phyloP scores from a whole-genome alignment of 1,139 yeast genomes.

The Scheffersomyces illinoinensis region DNA sequence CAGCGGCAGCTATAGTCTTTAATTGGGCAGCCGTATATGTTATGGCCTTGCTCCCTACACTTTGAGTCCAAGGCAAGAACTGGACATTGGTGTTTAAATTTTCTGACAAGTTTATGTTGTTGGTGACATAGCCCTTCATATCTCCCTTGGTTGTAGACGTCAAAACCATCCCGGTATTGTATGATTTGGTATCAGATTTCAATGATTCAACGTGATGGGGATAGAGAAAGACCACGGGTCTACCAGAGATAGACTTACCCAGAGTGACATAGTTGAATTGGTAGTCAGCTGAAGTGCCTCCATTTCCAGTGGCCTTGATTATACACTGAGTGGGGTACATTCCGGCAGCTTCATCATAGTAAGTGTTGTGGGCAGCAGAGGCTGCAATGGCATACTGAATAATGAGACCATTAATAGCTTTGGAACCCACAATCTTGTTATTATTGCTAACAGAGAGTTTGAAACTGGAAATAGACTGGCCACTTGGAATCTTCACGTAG shows the following conservation, averaged over 20 bases:
- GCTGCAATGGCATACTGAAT: conserved; percentile 58
- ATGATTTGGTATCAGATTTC: conserved; percentile 27
- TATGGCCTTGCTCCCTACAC: conserved; percentile 16
- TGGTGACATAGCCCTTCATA: conserved; percentile 58
- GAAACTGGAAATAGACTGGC: conserved; percentile 17
- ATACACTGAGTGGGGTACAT: conserved; percentile 29
- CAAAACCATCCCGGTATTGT: conserved; percentile 49
- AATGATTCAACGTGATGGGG: conserved; percentile 67
- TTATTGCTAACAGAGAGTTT: conserved; percentile 33
- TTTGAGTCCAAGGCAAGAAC: conserved; percentile 60
- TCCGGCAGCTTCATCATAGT: conserved; percentile 33
- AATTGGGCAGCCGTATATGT: conserved; percentile 54
- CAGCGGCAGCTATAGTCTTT: conserved; percentile 51
- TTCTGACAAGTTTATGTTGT: conserved; percentile 51
- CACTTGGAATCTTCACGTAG: conserved; percentile 50
- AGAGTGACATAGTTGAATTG: conserved; percentile 48
- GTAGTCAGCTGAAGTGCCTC: conserved; percentile 44
- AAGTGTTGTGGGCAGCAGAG: conserved; percentile 19
- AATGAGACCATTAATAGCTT: conserved; percentile 50
- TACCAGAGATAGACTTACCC: conserved; percentile 55
- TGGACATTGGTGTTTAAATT: conserved; percentile 48
- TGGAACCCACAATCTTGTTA: conserved; percentile 40
- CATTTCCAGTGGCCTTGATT: conserved; percentile 23
- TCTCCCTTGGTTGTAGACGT: conserved; percentile 65
- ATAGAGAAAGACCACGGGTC: conserved; percentile 58